A percentile compares a stretch with the other conserved stretches of the same genome.
Conservation (phyloP, 495 filamentous ascomycete genomes). For the Immersiella caudata region DNA sequence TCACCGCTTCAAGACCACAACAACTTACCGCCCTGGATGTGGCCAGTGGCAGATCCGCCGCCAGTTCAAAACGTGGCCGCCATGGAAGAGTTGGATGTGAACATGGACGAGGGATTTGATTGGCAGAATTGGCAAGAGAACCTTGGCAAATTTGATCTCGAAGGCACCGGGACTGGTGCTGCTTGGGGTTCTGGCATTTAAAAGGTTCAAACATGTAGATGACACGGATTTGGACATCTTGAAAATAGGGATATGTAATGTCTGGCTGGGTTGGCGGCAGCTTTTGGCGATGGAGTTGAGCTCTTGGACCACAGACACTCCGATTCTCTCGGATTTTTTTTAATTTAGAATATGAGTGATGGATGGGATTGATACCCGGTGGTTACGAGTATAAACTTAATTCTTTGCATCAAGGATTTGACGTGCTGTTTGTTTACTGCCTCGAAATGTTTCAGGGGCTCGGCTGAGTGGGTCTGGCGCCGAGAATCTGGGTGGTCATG, state of each 20-base stretch:
- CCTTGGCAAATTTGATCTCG: conserved; percentile 38
- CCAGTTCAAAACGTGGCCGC: conserved; percentile 29
- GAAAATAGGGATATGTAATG: no score
- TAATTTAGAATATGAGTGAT: not conserved
- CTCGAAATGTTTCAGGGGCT: no score
- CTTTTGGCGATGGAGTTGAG: no score
- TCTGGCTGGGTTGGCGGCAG: not conserved
- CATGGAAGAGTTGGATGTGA: conserved; percentile 44
- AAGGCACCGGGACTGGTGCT: conserved; percentile 10
- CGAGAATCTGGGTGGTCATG: no score
- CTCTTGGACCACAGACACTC: not conserved
- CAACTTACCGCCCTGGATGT: conserved; percentile 50
- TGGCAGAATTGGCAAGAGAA: conserved; percentile 54
- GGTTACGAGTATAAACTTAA: not conserved
- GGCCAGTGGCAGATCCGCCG: conserved; percentile 33
- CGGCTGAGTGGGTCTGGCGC: no score
- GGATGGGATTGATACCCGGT: not conserved
- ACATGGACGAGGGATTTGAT: conserved; percentile 48
- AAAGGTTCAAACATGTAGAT: no score
- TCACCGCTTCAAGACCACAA: conserved; percentile 27
- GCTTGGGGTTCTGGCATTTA: not conserved
- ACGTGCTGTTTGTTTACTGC: no score
- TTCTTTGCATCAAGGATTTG: no score
- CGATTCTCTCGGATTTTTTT: no score
- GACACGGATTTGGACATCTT: not conserved